These are phyloP conservation scores for Cystoisospora suis DNA, from an alignment of 169 alveolate genomes.

Conservation along the genomic window DNA sequence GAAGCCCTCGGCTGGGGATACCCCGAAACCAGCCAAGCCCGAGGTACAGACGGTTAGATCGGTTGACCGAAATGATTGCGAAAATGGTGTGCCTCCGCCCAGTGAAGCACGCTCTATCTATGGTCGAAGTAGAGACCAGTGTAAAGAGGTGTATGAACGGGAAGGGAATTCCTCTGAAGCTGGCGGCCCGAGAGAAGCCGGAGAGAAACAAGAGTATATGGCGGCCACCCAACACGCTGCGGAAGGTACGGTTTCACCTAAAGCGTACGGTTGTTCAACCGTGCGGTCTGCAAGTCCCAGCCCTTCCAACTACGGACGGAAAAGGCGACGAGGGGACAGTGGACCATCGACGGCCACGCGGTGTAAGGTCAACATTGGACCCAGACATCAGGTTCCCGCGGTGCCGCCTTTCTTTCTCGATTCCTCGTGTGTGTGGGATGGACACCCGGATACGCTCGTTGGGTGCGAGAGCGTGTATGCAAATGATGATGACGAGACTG, in stretches of 20 bases:
- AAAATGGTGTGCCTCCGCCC: no score
- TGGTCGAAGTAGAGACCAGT: no score
- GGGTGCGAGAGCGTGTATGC: conserved; percentile 62
- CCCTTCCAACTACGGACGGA: conserved; percentile 14
- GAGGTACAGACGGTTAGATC: no score
- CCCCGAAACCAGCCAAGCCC: no score
- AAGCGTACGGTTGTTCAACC: neutral
- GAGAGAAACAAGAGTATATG: conserved; percentile 21
- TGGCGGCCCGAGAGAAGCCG: no score
- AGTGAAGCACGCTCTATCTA: no score
- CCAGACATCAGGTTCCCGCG: conserved; percentile 81
- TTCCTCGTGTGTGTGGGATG: neutral
- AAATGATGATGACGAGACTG: conserved; percentile 65
- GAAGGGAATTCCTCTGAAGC: no score
- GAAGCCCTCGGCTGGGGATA: no score
- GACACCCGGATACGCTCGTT: neutral
- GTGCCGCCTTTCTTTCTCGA: conserved; percentile 83
- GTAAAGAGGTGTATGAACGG: no score
- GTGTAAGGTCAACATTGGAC: conserved; percentile 77
- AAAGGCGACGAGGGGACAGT: conserved; percentile 1
- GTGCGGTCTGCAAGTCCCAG: conserved; percentile 24
- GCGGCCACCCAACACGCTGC: neutral
- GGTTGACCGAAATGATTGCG: no score
- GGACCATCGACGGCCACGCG: neutral
- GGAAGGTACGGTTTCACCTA: neutral